These are phyloP conservation scores for Phytopythium boreale DNA, from an alignment of 352 stramenopile genomes.

Conservation along the genomic window DNA sequence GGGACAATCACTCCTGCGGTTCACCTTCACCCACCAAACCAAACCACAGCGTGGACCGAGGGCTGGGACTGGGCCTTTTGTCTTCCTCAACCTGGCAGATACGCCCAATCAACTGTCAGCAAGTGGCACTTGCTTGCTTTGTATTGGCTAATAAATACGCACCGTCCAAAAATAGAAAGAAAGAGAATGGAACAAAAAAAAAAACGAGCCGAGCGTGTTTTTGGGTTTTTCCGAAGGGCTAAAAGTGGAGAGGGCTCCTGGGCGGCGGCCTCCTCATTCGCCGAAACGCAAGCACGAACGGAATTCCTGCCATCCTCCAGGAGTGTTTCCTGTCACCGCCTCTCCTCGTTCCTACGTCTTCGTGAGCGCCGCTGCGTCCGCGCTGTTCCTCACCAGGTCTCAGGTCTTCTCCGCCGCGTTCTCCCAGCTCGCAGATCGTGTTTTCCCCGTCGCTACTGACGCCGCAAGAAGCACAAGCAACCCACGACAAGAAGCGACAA, in stretches of 20 bases:
- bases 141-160: slow-evolving; percentile 1
- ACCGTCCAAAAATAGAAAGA: slow-evolving; percentile 6
- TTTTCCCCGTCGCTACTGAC: neutral
- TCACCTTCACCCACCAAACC: slow-evolving; percentile 1
- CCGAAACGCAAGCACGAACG: slow-evolving; percentile 8
- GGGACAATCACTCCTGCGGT: neutral
- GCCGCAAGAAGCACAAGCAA: neutral
- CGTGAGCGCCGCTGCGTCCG: neutral
- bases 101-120: neutral
- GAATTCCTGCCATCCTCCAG: neutral
- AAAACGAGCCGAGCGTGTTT: neutral
- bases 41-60: neutral
- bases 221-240: neutral
- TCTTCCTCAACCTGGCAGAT: neutral
- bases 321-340: neutral
- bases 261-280: neutral
- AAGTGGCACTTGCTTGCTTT: neutral
- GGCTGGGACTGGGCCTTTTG: neutral
- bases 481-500: neutral
- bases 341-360: neutral
- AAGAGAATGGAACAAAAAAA: too few relatives aligned
- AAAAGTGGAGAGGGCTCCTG: neutral
- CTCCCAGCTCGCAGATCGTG: neutral
- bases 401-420: neutral
- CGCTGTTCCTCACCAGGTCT: too few relatives aligned